Evolutionary conservation across 1,284 basidiomycete genomes (phyloP), one percentile per base, ranked within the genome.

Genomic region (Marasmius tenuissimus): DNA sequence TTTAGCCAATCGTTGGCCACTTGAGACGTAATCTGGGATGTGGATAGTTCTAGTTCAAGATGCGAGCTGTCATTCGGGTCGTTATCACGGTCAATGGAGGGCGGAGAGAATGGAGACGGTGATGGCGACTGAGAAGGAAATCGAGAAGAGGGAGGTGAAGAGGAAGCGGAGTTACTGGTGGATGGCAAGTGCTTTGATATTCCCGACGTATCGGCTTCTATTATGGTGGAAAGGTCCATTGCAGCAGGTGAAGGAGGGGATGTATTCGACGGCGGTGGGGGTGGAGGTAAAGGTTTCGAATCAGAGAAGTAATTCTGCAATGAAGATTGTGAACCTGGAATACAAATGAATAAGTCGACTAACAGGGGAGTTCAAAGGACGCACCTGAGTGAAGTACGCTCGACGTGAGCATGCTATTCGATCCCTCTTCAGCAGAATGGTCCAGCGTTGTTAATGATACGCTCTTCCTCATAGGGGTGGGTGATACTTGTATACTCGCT

Each of bases 161-260:
- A 38, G 2, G 47, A 39, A 37, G 57, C 22, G 38, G 57, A 58
- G 9, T 50, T 16, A 34, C 47, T 38, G 27, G 57, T 38, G 6
- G 59, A 58, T 22, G 62, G 62, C 10, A 63, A 45, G 56, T 63
- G 62, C 38, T 63, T 63, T n/a, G 62, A 63, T 37, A 61, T 58
- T 10, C 59, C 62, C 18, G 62, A 63, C 16, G 62, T 56, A 40
- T 63, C 62, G n/a, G 62, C 62, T 45, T 63, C 62, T 39, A 63
- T 58, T 8, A 63, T 63, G 20, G 62, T 63, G 2, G 62, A 63
- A 16, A 63, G 47, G 34, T 63, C 62, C 14, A 60, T 49, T 37
- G 47, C n/a, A 4, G 27, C 5, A 37, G 52, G 52, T 37, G 37
- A 34, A 18, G 52, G 16, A 51, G 34, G 12, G 18, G 42, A 45